Percentiles rank a stretch among this genome's conserved stretches.
phyloP scores from a whole-genome alignment of 345 rosid genomes.

The Alliaria petiolata region DNA sequence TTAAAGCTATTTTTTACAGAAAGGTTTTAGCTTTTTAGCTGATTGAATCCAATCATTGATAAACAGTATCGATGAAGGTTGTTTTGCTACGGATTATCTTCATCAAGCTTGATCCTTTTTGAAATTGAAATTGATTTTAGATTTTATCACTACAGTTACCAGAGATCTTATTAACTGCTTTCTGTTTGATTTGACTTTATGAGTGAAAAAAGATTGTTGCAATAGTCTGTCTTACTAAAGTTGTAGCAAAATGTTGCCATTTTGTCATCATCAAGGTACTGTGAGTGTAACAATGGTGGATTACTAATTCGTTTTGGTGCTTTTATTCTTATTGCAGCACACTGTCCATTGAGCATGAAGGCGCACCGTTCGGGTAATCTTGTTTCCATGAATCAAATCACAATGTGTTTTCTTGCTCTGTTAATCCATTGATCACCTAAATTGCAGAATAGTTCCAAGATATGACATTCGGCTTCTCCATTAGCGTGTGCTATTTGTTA shows the following conservation, averaged over 20 bases:
- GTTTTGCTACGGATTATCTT: neutral
- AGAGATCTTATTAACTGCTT: neutral
- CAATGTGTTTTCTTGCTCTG: neutral
- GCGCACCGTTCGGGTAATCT: constrained; percentile 83
- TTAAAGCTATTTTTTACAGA: too few relatives aligned
- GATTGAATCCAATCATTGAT: neutral
- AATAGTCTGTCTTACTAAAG: neutral
- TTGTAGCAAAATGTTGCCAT: constrained; percentile 8
- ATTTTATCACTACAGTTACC: neutral
- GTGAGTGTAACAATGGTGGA: neutral
- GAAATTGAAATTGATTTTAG: neutral
- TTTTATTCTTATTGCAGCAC: constrained; percentile 54
- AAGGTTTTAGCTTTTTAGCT: too few relatives aligned
- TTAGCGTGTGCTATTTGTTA: neutral
- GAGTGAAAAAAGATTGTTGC: neutral
- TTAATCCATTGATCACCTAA: neutral
- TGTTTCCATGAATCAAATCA: neutral
- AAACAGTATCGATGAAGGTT: neutral
- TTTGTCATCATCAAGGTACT: neutral
- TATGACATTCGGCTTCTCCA: neutral
- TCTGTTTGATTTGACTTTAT: neutral
- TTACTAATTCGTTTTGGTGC: constrained; percentile 6
- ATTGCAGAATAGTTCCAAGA: neutral
- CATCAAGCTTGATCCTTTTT: neutral
- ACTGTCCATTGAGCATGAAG: constrained; percentile 59